Evolutionary conservation across 179 eudicot genomes (phyloP).

Genomic region (Gypsophila paniculata): DNA sequence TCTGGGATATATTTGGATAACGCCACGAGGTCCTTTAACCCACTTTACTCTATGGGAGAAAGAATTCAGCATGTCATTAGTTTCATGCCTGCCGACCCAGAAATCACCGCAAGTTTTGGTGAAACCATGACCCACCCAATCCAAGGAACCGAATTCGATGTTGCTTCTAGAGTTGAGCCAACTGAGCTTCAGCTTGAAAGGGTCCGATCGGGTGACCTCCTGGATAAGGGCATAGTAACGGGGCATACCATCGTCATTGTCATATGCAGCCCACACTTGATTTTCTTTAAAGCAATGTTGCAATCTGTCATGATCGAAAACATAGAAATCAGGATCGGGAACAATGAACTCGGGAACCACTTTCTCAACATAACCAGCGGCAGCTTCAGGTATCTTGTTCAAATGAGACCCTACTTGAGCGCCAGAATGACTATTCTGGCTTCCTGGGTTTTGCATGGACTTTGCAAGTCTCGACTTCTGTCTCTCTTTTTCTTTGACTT

Average conservation of each 20-base stretch:
- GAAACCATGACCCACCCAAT: constrained; percentile 65
- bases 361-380: constrained; percentile 20
- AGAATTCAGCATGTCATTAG: constrained; percentile 52
- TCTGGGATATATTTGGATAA: constrained; percentile 69
- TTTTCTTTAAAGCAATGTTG: constrained; percentile 66
- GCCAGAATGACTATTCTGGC: constrained; percentile 29
- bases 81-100: constrained; percentile 46
- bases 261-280: constrained; percentile 91
- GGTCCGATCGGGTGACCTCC: constrained; percentile 53
- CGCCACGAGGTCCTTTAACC: constrained; percentile 69
- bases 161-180: constrained; percentile 68
- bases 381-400: constrained; percentile 1
- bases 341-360: constrained; percentile 38
- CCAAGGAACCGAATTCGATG: constrained; percentile 52
- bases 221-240: constrained; percentile 73
- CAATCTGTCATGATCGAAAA: constrained; percentile 71
- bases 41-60: constrained; percentile 68
- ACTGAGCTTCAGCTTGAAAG: constrained; percentile 59
- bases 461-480: constrained; percentile 22
- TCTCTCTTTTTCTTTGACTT: constrained; percentile 30
- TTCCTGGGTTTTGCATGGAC: constrained; percentile 34
- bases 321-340: constrained; percentile 87
- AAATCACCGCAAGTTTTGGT: constrained; percentile 75
- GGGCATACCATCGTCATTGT: constrained; percentile 93
- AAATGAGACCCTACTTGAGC: constrained; percentile 6